Evolutionary conservation across 768 basidiomycete species (phyloP).

Genomic region (Floccularia luteovirens): DNA sequence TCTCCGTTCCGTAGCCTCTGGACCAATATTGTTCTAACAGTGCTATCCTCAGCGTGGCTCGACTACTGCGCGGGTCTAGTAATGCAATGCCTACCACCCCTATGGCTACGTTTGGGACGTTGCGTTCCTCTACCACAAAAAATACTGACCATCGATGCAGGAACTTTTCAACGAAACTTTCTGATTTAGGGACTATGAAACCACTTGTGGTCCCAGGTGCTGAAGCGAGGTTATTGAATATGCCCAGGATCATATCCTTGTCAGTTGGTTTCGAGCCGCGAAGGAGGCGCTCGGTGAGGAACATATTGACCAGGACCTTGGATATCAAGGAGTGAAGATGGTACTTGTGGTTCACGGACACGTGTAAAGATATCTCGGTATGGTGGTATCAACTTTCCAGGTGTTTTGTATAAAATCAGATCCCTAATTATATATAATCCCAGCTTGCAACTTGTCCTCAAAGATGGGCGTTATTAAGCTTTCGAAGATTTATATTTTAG

Average conservation of each 20-base stretch:
- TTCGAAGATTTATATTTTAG: too few relatives aligned
- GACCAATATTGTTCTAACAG: conserved; percentile 21
- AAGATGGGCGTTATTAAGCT: too few relatives aligned
- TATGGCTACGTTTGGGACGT: conserved; percentile 8
- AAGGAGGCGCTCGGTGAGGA: conserved; percentile 11
- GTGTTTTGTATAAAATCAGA: too few relatives aligned
- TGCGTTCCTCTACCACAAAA: conserved; percentile 9
- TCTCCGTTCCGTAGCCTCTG: conserved; percentile 34
- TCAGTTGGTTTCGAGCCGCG: conserved; percentile 9
- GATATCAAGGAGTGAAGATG: too few relatives aligned
- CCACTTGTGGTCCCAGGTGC: conserved; percentile 9
- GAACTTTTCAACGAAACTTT: conserved; percentile 8
- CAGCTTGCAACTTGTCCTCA: too few relatives aligned
- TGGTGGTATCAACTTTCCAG: too few relatives aligned
- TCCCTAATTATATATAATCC: too few relatives aligned
- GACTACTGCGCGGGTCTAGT: conserved; percentile 11
- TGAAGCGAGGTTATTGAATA: conserved; percentile 9
- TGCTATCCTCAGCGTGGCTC: conserved; percentile 10
- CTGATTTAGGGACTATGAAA: conserved; percentile 10
- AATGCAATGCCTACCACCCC: conserved; percentile 2
- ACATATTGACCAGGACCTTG: too few relatives aligned
- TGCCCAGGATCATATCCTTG: conserved; percentile 7
- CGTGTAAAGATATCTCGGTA: too few relatives aligned
- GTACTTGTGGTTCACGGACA: too few relatives aligned
- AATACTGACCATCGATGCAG: conserved; percentile 5